Percentiles rank a stretch among this genome's conserved stretches.
Evolutionary conservation across 305 asterid genomes (phyloP).

Genomic region (Coffea humblotiana): DNA sequence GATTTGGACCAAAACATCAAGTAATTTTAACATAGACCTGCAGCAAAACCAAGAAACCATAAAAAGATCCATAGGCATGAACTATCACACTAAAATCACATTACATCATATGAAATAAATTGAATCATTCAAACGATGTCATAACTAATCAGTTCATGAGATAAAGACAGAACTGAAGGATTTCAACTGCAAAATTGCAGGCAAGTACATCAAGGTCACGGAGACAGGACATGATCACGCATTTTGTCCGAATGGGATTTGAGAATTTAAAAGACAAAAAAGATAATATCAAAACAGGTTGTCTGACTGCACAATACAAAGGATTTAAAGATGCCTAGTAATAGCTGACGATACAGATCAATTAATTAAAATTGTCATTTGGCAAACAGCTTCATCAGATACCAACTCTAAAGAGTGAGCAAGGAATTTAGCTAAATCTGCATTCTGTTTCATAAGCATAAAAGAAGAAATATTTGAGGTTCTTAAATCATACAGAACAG

Average conservation of each 20-base stretch:
- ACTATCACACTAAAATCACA: neutral
- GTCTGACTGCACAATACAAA: neutral
- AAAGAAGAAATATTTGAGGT: too few relatives aligned
- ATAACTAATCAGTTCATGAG: neutral
- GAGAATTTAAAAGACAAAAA: neutral
- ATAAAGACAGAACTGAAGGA: neutral
- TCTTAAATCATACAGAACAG: too few relatives aligned
- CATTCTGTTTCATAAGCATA: too few relatives aligned
- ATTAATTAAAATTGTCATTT: neutral
- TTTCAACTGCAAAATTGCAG: neutral
- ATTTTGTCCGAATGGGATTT: neutral
- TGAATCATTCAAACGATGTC: neutral
- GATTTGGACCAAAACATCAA: constrained; percentile 93
- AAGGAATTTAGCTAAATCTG: neutral
- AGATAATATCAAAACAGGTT: neutral
- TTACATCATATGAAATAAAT: neutral
- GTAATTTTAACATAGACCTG: constrained; percentile 96
- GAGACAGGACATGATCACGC: neutral
- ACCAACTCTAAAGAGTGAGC: neutral
- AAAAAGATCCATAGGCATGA: constrained; percentile 3
- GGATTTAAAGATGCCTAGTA: neutral
- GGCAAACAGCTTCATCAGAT: neutral
- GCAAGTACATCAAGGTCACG: neutral
- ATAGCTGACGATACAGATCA: neutral
- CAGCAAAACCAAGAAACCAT: constrained; percentile 29